Conservation (phyloP, 1,284 basidiomycete genomes). For the Dichomitus squalens region DNA sequence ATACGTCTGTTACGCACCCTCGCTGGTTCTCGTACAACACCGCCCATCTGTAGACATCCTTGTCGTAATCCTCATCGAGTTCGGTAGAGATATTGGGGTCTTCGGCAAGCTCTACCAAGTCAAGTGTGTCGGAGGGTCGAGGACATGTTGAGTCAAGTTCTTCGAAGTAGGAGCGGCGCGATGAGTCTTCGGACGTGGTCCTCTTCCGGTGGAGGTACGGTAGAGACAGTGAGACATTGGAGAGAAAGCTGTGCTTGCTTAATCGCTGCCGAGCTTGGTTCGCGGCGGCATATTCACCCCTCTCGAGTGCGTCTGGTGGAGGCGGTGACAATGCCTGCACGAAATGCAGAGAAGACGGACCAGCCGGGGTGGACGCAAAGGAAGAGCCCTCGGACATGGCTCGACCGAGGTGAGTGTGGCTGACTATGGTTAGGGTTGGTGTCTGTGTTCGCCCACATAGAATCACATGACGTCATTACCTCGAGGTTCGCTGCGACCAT, state of each 20-base stretch:
- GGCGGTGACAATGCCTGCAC: slow-evolving; percentile 11
- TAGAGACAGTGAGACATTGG: slow-evolving; percentile 18
- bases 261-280: slow-evolving; percentile 50
- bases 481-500: slow-evolving; percentile 22
- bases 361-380: slow-evolving; percentile 20
- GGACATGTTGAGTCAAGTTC: background rate
- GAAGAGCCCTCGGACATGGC: slow-evolving; percentile 21
- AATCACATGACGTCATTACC: slow-evolving; percentile 32
- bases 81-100: slow-evolving; percentile 3
- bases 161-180: slow-evolving; percentile 2
- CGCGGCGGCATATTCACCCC: slow-evolving; percentile 42
- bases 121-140: background rate
- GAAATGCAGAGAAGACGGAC: slow-evolving; percentile 17
- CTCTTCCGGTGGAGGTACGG: slow-evolving; percentile 12
- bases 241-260: slow-evolving; percentile 14
- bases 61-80: slow-evolving; percentile 36
- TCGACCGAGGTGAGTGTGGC: slow-evolving; percentile 11
- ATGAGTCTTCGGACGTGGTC: slow-evolving; percentile 3
- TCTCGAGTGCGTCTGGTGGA: slow-evolving; percentile 32
- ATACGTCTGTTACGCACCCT: slow-evolving; percentile 47
- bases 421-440: slow-evolving; percentile 22
- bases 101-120: slow-evolving; percentile 10
- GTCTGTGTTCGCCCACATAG: background rate
- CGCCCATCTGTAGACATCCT: slow-evolving; percentile 72
- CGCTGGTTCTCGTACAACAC: slow-evolving; percentile 79